Evolutionary conservation across 2,329 filamentous ascomycete genomes (phyloP), one percentile per base, ranked within the genome.

Genomic region (Cladophialophora bantiana): DNA sequence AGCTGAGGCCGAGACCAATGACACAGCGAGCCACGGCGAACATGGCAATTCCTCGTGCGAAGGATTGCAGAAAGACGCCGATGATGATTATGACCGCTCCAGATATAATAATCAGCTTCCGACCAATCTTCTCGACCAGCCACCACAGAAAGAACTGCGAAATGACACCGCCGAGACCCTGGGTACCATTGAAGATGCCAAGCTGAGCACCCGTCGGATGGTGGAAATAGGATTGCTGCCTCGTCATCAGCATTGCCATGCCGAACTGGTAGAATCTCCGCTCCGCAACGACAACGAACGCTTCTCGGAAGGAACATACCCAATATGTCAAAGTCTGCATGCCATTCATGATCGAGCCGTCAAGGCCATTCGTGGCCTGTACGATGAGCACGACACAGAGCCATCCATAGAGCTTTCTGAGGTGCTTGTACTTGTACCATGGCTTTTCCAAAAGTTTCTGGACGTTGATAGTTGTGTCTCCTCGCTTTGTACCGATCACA

Each of bases 311-410:
- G 32, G 1, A n/a, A 65, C 62, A 59, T 48, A 63, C 60, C 60
- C 56, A 55, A 59, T 42, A 61, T 3, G 59, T 61, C 54, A 76
- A 65, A 1, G 73, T 72, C 56, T 76, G 74, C 6, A 76, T 68
- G 50, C 72, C 74, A 35, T 76, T 76, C 70, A 75, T 72, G 68
- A 75, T 73, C 13, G 71, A 72, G 34, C 60, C 61, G 42, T 61
- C 59, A 34, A 61, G 59, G 34, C 59, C 59, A 34, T 61, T 61
- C 13, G 61, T 56, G 48, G 63, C 63, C 52, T 65, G 63, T 10
- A 65, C 63, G 18, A 65, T 65, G 50, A 65, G 63, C 31, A 65
- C 63, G n/a, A 65, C 63, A 26, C 63, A 65, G 15, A 65, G 57
- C 63, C 63, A 65, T 26, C 52, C 63, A 57, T 65, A 65, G 15